These are phyloP conservation scores for Clonostachys sp. DNA, from an alignment of 2,329 filamentous ascomycete species.

Conservation along the genomic window DNA sequence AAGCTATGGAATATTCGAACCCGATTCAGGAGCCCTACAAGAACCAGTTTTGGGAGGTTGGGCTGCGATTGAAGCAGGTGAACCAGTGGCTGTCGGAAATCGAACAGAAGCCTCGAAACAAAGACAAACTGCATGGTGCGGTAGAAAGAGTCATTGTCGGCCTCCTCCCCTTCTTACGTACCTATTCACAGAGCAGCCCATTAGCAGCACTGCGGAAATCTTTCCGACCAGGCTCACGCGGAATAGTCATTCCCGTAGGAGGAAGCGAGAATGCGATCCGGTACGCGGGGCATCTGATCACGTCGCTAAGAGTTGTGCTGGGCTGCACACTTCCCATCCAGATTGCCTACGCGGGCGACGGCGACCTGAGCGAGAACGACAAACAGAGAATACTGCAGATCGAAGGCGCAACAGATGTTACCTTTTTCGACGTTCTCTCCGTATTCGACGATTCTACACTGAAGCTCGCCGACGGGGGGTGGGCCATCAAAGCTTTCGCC, in stretches of 20 bases:
- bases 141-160: too few species aligned
- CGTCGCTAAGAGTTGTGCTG: constrained; percentile 19
- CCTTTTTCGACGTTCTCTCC: constrained; percentile 22
- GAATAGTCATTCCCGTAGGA: constrained; percentile 28
- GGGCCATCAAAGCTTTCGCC: constrained; percentile 36
- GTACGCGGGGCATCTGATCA: constrained; percentile 26
- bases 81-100: constrained; percentile 8
- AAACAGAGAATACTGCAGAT: constrained; percentile 12
- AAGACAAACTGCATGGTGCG: too few species aligned
- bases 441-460: constrained; percentile 24
- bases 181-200: too few species aligned
- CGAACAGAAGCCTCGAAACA: too few species aligned
- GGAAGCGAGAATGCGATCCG: constrained; percentile 17
- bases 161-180: too few species aligned
- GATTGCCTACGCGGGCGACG: constrained; percentile 27
- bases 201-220: constrained; percentile 8
- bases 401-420: constrained; percentile 11
- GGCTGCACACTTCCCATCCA: constrained; percentile 24
- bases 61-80: constrained; percentile 16
- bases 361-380: constrained; percentile 15
- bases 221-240: constrained; percentile 11
- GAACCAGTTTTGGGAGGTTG: constrained; percentile 21
- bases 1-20: neutral
- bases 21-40: constrained; percentile 20
- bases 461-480: constrained; percentile 20